These are phyloP conservation scores for Diaporthe citri DNA, from an alignment of 2,329 filamentous ascomycete genomes.

Conservation along the genomic window DNA sequence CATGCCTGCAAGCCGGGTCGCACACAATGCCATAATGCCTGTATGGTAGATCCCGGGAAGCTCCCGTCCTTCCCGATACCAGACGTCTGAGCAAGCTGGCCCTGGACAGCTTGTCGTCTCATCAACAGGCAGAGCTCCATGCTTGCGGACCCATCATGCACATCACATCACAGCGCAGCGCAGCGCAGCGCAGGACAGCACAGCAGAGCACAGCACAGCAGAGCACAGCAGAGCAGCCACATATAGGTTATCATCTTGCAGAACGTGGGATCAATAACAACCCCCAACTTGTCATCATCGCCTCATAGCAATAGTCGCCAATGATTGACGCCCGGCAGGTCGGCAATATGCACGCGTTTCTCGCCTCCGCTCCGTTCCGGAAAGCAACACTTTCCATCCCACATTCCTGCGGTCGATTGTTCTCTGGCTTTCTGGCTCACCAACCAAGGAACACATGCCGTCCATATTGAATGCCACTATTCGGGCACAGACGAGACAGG, in stretches of 20 bases:
- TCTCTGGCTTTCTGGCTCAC: neutral
- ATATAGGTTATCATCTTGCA: constrained; percentile 5
- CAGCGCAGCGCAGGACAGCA: neutral
- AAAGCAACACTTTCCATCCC: neutral
- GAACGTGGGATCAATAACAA: constrained; percentile 7
- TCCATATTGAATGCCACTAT: neutral
- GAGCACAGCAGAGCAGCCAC: constrained; percentile 10
- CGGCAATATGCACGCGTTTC: constrained; percentile 1
- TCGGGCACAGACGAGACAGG: constrained; percentile 6
- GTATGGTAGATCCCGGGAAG: constrained; percentile 19
- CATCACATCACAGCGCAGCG: constrained; percentile 17
- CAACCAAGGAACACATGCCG: neutral
- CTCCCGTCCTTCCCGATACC: constrained; percentile 16
- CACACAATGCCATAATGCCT: neutral
- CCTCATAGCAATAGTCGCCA: constrained; percentile 15
- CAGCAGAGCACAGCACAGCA: neutral
- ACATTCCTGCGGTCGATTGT: neutral
- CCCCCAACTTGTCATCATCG: neutral
- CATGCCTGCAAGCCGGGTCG: neutral
- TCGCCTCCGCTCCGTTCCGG: constrained; percentile 17
- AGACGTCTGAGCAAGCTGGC: constrained; percentile 15
- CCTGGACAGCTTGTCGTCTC: neutral
- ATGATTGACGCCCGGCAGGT: neutral
- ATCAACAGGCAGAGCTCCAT: neutral
- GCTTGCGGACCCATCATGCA: constrained; percentile 20